Conservation (phyloP, 75 land plant genomes). For the Sequoia sempervirens region DNA sequence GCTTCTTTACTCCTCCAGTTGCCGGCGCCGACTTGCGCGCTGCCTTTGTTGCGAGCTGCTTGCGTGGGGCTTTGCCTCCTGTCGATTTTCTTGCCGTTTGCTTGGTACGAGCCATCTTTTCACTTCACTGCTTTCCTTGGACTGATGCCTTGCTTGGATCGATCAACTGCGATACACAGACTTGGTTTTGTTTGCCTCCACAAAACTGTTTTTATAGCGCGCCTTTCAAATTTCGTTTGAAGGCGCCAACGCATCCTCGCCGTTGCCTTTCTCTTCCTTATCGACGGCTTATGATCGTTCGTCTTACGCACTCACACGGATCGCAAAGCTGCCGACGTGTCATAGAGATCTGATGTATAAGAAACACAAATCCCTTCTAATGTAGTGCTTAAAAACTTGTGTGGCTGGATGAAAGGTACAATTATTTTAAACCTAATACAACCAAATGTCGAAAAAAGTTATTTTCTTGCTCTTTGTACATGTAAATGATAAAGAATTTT, state of each 20-base stretch:
- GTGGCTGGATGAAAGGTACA: no score
- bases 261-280: background rate
- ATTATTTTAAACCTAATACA: no score
- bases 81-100: no score
- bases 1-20: conserved; percentile 31
- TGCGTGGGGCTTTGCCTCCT: background rate
- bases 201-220: background rate
- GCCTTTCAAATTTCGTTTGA: background rate
- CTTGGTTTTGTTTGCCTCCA: no score
- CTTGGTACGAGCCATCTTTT: background rate
- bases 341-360: background rate
- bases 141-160: no score
- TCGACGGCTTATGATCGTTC: background rate
- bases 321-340: background rate
- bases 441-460: no score
- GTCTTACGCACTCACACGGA: background rate
- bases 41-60: no score
- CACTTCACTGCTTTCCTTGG: background rate
- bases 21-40: conserved; percentile 21
- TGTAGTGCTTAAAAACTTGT: no score
- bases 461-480: no score
- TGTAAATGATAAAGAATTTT: no score
- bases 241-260: background rate
- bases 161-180: background rate
- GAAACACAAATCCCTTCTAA: no score